Percentiles rank a stretch among this genome's conserved stretches.
Conservation (phyloP, 768 basidiomycete genomes). For the Boletus vermiculosoides region DNA sequence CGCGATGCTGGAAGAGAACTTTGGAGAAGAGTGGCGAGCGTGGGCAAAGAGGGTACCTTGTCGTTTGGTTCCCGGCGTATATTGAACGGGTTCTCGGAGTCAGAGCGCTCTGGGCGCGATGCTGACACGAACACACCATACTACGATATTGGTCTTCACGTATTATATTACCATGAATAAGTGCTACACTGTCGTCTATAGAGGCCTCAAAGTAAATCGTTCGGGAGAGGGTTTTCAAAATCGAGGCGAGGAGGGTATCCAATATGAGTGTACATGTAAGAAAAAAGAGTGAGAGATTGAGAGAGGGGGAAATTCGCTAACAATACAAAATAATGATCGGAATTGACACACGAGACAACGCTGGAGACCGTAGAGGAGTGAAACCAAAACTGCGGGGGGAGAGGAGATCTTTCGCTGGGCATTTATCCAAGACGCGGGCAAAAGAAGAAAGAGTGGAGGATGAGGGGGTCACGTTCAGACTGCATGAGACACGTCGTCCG, state of each 20-base stretch:
- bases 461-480: constrained; percentile 2
- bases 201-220: constrained; percentile 8
- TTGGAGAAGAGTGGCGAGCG: constrained; percentile 28
- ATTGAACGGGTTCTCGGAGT: background rate
- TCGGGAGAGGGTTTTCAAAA: background rate
- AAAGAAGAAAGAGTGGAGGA: too few species aligned
- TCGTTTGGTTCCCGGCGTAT: constrained; percentile 25
- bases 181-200: constrained; percentile 29
- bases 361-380: background rate
- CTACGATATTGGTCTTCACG: background rate
- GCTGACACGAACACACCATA: background rate
- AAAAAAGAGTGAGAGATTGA: background rate
- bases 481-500: constrained; percentile 20
- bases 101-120: background rate
- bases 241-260: constrained; percentile 15
- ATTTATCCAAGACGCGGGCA: background rate
- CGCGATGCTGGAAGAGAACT: constrained; percentile 26
- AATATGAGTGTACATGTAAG: background rate
- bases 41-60: constrained; percentile 25
- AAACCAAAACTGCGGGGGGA: background rate
- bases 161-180: background rate
- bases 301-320: constrained; percentile 15
- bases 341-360: constrained; percentile 1
- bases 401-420: background rate
- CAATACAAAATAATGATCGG: constrained; percentile 27